Conservation (phyloP, 495 filamentous ascomycete species). For the Lasiosphaeris hirsuta region DNA sequence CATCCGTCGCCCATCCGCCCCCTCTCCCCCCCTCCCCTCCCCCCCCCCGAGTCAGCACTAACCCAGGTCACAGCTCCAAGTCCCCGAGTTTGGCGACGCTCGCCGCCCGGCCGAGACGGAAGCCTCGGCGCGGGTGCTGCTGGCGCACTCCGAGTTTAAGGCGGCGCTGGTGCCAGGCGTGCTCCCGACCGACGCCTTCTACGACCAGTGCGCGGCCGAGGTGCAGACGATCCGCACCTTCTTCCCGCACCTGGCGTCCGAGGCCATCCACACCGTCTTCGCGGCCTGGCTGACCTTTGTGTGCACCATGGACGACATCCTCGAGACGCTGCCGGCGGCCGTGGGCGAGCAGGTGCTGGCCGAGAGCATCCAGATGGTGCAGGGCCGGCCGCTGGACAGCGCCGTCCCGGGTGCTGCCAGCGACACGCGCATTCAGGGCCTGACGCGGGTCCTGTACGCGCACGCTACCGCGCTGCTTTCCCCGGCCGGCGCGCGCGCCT, state of each 20-base stretch:
- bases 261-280: conserved; percentile 11
- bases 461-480: conserved; percentile 12
- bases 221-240: conserved; percentile 19
- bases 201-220: conserved; percentile 12
- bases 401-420: neutral
- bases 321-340: conserved; percentile 5
- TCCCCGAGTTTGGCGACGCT: too few species aligned
- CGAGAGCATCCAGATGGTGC: conserved; percentile 11
- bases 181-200: conserved; percentile 4
- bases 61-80: too few species aligned
- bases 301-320: conserved; percentile 20
- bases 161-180: too few species aligned
- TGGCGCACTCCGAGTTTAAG: too few species aligned
- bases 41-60: too few species aligned
- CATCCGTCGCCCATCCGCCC: too few species aligned
- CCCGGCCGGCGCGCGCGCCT: neutral
- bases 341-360: conserved; percentile 1
- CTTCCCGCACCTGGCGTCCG: conserved; percentile 14
- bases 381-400: neutral
- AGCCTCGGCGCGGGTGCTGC: too few species aligned
- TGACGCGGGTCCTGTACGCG: neutral
- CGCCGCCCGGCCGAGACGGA: too few species aligned
- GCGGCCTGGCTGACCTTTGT: conserved; percentile 20
- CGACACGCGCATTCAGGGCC: conserved; percentile 2
- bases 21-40: too few species aligned